Percentiles rank a stretch among this genome's conserved stretches.
Evolutionary conservation across 1,139 yeast species (phyloP).

Genomic region (Nakaseomyces delphensis): DNA sequence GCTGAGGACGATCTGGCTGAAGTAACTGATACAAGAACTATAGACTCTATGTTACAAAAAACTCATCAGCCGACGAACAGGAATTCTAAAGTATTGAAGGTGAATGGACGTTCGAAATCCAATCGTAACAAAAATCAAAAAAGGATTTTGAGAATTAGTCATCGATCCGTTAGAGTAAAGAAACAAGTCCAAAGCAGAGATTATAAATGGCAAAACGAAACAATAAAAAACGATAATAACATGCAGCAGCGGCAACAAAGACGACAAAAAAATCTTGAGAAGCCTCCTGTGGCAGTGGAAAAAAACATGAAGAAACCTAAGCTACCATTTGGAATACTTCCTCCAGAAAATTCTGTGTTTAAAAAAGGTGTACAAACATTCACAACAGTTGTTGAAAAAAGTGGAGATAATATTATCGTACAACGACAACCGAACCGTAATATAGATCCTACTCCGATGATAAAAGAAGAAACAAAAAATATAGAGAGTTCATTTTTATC

Average conservation of each 20-base stretch:
- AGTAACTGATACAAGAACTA: background rate
- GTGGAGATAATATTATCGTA: slow-evolving; percentile 12
- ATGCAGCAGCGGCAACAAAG: too few species aligned
- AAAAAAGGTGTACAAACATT: slow-evolving; percentile 10
- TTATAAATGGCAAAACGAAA: background rate
- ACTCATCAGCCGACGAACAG: background rate
- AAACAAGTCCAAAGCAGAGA: too few species aligned
- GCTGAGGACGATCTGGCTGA: background rate
- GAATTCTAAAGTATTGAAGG: background rate
- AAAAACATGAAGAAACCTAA: background rate
- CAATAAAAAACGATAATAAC: too few species aligned
- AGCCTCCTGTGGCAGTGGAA: background rate
- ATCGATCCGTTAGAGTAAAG: background rate
- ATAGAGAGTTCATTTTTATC: background rate
- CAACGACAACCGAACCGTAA: background rate
- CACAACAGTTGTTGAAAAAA: slow-evolving; percentile 25
- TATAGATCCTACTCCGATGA: slow-evolving; percentile 3
- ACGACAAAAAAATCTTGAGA: too few species aligned
- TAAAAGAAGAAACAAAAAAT: background rate
- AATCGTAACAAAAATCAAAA: background rate
- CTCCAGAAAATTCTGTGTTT: slow-evolving; percentile 1
- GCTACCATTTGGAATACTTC: background rate
- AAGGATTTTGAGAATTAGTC: background rate
- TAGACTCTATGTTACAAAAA: background rate
- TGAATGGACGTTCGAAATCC: too few species aligned